A percentile compares a stretch with the other conserved stretches of the same genome.
Conservation (phyloP, 495 filamentous ascomycete species). For the Aspergillus cristatus region DNA sequence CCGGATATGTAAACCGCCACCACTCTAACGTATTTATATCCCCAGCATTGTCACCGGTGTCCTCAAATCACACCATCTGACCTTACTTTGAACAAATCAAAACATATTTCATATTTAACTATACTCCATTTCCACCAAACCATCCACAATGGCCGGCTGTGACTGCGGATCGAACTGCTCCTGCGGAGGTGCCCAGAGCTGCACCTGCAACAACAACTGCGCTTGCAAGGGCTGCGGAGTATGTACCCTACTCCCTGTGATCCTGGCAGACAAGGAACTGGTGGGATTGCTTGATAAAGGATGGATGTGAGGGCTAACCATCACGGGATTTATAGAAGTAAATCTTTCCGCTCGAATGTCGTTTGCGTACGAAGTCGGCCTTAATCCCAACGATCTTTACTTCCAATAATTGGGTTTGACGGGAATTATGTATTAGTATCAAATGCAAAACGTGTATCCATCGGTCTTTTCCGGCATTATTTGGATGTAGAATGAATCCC, state of each 20-base stretch:
- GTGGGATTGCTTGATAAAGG: constrained; percentile 2
- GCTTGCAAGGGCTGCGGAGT: constrained; percentile 40
- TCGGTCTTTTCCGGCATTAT: too few species aligned
- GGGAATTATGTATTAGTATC: too few species aligned
- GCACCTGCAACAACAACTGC: constrained; percentile 31
- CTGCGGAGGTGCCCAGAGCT: constrained; percentile 28
- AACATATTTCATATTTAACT: not conserved
- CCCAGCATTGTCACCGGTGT: not conserved
- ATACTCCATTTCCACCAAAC: not conserved
- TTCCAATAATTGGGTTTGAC: too few species aligned
- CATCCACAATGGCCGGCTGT: constrained; percentile 25
- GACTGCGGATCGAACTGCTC: constrained; percentile 30
- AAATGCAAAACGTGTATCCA: too few species aligned
- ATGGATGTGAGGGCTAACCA: constrained; percentile 11
- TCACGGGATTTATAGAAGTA: constrained; percentile 10
- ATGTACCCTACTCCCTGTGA: constrained; percentile 16
- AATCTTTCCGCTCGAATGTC: not conserved
- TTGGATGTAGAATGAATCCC: too few species aligned
- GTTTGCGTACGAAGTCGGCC: too few species aligned
- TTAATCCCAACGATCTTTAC: too few species aligned
- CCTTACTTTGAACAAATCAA: not conserved
- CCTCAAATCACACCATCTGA: not conserved
- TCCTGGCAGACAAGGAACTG: constrained; percentile 3
- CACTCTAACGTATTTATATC: not conserved
- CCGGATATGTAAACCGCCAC: constrained; percentile 3